Evolutionary conservation across 2,329 filamentous ascomycete genomes (phyloP).

Genomic region (Aspergillus sp.): DNA sequence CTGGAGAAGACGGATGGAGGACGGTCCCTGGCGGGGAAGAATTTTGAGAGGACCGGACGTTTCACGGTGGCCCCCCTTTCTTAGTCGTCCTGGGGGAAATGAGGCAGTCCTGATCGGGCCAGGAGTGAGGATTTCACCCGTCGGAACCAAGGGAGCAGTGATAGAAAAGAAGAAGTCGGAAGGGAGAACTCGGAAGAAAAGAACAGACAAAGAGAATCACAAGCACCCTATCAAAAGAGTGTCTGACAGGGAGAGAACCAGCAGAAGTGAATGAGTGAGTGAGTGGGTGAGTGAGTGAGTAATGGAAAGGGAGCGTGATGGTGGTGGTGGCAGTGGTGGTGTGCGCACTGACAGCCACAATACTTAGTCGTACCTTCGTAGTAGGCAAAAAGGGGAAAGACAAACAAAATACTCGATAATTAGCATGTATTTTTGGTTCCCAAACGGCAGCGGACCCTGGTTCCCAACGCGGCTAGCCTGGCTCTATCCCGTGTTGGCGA

Average conservation of each 20-base stretch:
- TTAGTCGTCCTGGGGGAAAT: constrained; percentile 7
- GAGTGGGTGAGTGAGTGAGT: neutral
- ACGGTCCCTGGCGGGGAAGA: constrained; percentile 15
- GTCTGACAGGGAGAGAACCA: neutral
- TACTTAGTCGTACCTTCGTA: no score
- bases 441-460: neutral
- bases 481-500: neutral
- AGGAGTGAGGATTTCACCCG: constrained; percentile 1
- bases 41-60: constrained; percentile 12
- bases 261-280: neutral
- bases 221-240: neutral
- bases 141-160: neutral
- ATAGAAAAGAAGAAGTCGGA: neutral
- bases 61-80: constrained; percentile 20
- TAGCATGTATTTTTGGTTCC: neutral
- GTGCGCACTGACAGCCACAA: no score
- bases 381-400: neutral
- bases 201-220: neutral
- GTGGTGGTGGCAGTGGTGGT: neutral
- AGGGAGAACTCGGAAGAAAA: neutral
- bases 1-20: constrained; percentile 9
- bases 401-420: neutral
- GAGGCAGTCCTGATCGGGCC: constrained; percentile 9
- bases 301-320: no score
- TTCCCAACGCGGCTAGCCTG: neutral